Base-by-base conservation (phyloP, 2,329 filamentous ascomycete species). In the Bertia moriformis region DNA sequence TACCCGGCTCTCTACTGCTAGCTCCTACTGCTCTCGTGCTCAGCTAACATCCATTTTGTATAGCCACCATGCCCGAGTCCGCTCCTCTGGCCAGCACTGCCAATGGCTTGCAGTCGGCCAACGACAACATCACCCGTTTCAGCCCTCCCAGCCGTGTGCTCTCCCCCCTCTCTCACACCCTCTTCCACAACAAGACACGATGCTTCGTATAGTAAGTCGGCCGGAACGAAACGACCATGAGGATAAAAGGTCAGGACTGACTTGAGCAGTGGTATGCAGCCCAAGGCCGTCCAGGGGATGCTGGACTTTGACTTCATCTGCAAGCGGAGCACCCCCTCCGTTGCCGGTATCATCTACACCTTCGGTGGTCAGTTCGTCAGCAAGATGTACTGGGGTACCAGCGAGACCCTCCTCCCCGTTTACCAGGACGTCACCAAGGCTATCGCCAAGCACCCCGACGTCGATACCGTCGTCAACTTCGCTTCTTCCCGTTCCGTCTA, bases 381-480 rank as follows among this genome's bases (percentile, higher is more conserved):
- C 80, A 98, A 98, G 81, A 96, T 98, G 91, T 98, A 98, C 83
- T 98, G 91, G 91, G 91, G 91, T 58, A 98, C 91, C 58, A 95
- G 87, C 69, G 91, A 98, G 74, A 98, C 91, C 46, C 80, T 98
- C 49, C 78, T 98, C 52, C 91, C 91, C 46, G 91, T 98, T 61
- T 98, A 98, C 77, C 89, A 98, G 70, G 76, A 85, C 57, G 83
- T 88, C 38, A 70, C 77, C 51, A 93, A 95, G 73, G 91, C 91
- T 52, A 79, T 95, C 59, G 76, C 77, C 63, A 98, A 98, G 80
- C 91, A 98, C 75, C 78, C 73, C 46, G 91, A 98, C 51, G 91
- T 96, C 47, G 91, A 98, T 61, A 88, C 87, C 42, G 84, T 98
- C 45, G 91, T 98, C 72, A 98, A 98, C 81, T 98, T 98, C 59